Percentiles rank a stretch among this genome's conserved stretches.
Evolutionary conservation across 768 basidiomycete species (phyloP).

Genomic region (Lactarius indigo): DNA sequence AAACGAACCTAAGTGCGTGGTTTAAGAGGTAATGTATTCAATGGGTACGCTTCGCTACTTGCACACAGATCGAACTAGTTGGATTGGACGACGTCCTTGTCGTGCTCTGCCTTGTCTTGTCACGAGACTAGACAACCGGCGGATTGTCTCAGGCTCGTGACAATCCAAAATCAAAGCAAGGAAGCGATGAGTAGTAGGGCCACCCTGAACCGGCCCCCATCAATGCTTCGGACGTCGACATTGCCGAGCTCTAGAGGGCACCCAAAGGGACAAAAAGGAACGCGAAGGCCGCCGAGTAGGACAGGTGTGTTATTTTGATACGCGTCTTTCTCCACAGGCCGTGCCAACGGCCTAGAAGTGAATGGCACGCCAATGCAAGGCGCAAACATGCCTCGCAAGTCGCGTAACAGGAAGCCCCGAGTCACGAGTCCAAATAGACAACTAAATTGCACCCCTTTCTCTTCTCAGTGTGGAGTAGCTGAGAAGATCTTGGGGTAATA

Average conservation of each 20-base stretch:
- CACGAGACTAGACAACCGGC: neutral
- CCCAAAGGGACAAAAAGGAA: neutral
- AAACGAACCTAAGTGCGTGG: neutral
- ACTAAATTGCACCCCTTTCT: neutral
- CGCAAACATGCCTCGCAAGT: neutral
- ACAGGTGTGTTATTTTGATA: neutral
- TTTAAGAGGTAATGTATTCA: slow-evolving; percentile 13
- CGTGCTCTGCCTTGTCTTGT: neutral
- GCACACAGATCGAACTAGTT: neutral
- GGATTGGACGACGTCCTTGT: neutral
- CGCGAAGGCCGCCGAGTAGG: neutral
- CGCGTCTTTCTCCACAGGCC: neutral
- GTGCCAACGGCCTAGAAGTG: neutral
- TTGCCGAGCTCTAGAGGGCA: neutral
- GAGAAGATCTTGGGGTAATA: neutral
- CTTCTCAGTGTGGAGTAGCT: neutral
- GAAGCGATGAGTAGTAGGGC: neutral
- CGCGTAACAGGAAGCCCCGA: neutral
- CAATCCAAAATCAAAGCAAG: neutral
- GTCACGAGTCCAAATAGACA: neutral
- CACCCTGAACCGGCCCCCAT: neutral
- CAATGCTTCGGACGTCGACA: neutral
- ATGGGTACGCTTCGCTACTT: neutral
- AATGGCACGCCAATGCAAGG: neutral
- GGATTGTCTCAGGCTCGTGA: neutral